A percentile compares a stretch with the other conserved stretches of the same genome.
phyloP scores from a whole-genome alignment of 192 early-diverging fungal species.

The Linnemannia schmuckeri region DNA sequence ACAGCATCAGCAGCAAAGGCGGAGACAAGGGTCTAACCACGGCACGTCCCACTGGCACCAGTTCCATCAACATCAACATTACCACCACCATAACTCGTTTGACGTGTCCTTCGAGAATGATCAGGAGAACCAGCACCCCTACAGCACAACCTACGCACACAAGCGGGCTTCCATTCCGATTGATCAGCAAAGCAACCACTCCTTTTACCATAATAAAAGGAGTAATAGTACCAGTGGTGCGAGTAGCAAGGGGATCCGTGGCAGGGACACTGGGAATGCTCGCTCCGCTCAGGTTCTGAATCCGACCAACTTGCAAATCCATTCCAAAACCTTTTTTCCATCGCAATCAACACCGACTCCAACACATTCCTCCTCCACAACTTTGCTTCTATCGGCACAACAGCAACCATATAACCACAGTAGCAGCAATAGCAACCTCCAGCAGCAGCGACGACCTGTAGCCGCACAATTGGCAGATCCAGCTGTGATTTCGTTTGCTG shows the following conservation, averaged over 20 bases:
- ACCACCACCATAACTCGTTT: conserved; percentile 1
- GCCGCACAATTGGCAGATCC: conserved; percentile 12
- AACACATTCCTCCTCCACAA: conserved; percentile 10
- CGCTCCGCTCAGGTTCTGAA: conserved; percentile 24
- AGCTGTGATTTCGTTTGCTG: conserved; percentile 20
- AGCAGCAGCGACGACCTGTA: neutral
- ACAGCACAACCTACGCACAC: neutral
- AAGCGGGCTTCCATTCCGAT: neutral
- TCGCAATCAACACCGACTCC: conserved; percentile 10
- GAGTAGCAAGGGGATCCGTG: neutral
- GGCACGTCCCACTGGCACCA: conserved; percentile 34
- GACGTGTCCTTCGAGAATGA: conserved; percentile 20
- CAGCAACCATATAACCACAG: neutral
- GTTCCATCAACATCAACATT: conserved; percentile 31
- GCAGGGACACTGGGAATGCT: conserved; percentile 23
- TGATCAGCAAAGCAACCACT: neutral
- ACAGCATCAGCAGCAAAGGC: conserved; percentile 4
- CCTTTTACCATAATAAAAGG: neutral
- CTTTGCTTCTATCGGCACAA: neutral
- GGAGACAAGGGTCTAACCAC: conserved; percentile 19
- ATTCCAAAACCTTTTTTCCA: conserved; percentile 23
- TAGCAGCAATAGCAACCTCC: neutral
- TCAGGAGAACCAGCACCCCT: neutral
- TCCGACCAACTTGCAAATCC: conserved; percentile 29
- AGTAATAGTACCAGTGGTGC: neutral